These are phyloP conservation scores for Ricinus communis DNA, from an alignment of 345 rosid species.

Conservation along the genomic window DNA sequence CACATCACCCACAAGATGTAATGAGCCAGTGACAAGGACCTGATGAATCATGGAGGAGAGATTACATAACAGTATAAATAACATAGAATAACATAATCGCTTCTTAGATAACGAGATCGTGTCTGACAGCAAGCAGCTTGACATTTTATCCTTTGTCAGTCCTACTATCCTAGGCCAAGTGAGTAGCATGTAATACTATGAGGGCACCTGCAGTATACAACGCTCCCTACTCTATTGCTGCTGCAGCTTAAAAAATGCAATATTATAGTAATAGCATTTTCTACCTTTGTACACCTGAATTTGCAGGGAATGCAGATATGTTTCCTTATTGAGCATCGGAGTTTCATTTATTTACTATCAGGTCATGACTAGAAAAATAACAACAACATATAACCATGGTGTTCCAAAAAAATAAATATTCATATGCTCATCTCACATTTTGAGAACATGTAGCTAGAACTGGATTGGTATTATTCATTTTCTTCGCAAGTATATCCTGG, in stretches of 20 bases:
- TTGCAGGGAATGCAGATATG: neutral
- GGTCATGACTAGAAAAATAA: neutral
- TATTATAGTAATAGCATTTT: neutral
- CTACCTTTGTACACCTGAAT: neutral
- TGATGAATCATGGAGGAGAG: constrained; percentile 23
- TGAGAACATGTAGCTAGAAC: neutral
- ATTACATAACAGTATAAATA: neutral
- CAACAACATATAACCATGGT: neutral
- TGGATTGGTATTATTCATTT: neutral
- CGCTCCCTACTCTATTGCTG: no score
- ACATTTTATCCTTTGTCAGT: neutral
- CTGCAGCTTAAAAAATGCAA: neutral
- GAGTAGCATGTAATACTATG: no score
- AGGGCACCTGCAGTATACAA: no score
- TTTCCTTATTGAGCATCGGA: neutral
- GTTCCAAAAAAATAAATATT: neutral
- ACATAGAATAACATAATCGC: neutral
- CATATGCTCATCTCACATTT: neutral
- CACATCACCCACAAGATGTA: constrained; percentile 91
- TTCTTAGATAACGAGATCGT: neutral
- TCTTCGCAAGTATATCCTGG: neutral
- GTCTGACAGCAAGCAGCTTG: neutral
- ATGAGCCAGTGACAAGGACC: constrained; percentile 90
- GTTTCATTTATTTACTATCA: neutral
- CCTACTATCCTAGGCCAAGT: no score